phyloP scores from a whole-genome alignment of 495 filamentous ascomycete species.

The Aspergillus kassunensis region DNA sequence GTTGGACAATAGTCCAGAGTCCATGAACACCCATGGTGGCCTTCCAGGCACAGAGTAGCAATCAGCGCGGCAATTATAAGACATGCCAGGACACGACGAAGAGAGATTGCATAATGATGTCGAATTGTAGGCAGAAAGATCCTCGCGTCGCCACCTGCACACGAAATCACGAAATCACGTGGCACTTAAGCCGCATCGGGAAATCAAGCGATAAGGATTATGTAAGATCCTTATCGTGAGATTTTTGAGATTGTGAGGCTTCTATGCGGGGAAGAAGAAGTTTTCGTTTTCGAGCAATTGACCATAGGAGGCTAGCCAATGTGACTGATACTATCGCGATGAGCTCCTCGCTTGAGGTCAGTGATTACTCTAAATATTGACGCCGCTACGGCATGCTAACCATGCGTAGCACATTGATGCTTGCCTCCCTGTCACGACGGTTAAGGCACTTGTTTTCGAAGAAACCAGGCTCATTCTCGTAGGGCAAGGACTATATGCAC shows the following conservation, averaged over 20 bases:
- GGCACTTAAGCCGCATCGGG: slow-evolving; percentile 13
- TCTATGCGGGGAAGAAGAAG: slow-evolving; percentile 17
- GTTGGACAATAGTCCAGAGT: slow-evolving; percentile 92
- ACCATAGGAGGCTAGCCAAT: slow-evolving; percentile 12
- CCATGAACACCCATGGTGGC: slow-evolving; percentile 89
- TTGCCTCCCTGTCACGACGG: slow-evolving; percentile 43
- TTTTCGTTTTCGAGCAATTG: slow-evolving; percentile 7
- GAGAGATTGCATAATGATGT: neutral
- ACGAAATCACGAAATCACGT: slow-evolving; percentile 24
- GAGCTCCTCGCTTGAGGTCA: slow-evolving; percentile 36
- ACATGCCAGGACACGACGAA: slow-evolving; percentile 2
- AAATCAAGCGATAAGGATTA: slow-evolving; percentile 20
- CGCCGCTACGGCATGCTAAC: slow-evolving; percentile 15
- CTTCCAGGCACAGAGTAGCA: slow-evolving; percentile 5
- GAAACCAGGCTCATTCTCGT: slow-evolving; percentile 29
- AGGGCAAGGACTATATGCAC: slow-evolving; percentile 40
- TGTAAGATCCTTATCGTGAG: slow-evolving; percentile 17
- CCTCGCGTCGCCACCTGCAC: slow-evolving; percentile 15
- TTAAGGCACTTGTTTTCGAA: slow-evolving; percentile 30
- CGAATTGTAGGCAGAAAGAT: neutral
- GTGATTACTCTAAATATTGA: slow-evolving; percentile 7
- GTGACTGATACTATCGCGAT: slow-evolving; percentile 24
- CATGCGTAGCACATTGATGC: slow-evolving; percentile 40
- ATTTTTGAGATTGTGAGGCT: slow-evolving; percentile 19
- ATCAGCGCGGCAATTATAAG: neutral